These are phyloP conservation scores for Coprinopsis strossmayeri DNA, from an alignment of 768 basidiomycete genomes.

Conservation along the genomic window DNA sequence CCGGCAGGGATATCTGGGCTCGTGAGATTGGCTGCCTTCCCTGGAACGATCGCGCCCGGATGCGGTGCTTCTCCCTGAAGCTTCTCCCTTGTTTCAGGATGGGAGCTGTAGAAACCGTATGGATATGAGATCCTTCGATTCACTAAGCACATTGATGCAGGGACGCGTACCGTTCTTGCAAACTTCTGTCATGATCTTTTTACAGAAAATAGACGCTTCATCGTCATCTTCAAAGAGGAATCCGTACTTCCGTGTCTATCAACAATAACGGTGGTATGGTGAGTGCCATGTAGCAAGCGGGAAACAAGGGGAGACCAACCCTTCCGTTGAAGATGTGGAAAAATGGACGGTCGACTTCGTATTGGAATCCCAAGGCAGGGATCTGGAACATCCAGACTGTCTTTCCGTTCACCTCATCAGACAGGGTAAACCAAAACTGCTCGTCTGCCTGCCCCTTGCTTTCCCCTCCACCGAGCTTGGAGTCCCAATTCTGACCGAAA, in stretches of 20 bases:
- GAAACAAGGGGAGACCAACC: conserved; percentile 42
- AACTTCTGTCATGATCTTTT: conserved; percentile 28
- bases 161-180: conserved; percentile 23
- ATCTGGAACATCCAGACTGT: conserved; percentile 67
- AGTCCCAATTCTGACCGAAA: conserved; percentile 39
- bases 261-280: conserved; percentile 46
- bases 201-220: conserved; percentile 35
- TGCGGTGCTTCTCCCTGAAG: conserved; percentile 9
- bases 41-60: conserved; percentile 17
- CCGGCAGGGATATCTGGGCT: conserved; percentile 50
- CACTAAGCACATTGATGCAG: too few species aligned
- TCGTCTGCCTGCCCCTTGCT: conserved; percentile 18
- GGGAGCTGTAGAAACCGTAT: conserved; percentile 13
- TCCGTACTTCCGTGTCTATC: conserved; percentile 44
- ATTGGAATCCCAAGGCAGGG: conserved; percentile 48
- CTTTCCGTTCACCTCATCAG: conserved; percentile 49
- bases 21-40: conserved; percentile 22
- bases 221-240: conserved; percentile 46
- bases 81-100: conserved; percentile 24
- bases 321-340: conserved; percentile 87
- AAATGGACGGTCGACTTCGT: conserved; percentile 81
- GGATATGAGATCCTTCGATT: neutral
- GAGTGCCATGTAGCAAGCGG: conserved; percentile 12
- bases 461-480: conserved; percentile 22
- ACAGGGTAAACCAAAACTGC: conserved; percentile 58